Base-by-base conservation (phyloP, 1,284 basidiomycete genomes). In the Ceratobasidium sp. region DNA sequence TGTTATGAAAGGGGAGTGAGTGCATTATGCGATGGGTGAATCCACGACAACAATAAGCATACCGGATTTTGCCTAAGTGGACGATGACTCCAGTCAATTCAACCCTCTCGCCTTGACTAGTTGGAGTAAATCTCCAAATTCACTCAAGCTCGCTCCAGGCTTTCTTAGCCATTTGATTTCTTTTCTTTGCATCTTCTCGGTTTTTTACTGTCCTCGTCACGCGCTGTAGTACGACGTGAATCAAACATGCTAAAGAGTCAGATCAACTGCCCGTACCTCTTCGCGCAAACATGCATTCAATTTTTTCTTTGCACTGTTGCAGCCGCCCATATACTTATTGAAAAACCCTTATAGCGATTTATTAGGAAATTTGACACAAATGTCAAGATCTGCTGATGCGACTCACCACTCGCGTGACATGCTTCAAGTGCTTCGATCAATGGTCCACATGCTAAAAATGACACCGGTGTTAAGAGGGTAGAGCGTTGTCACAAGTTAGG, bases 271-370 rank as follows among this genome's bases (percentile, higher is more conserved):
- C 76, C 82, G 73, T 75, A 91, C 91, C 85, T 93, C 91, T 78
- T 84, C 79, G 64, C 87, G 82, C 56, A 94, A 80, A 80, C 91
- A 94, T 73, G 82, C 78, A 74, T 89, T 90, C 74, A 94, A 80
- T 57, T 85, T 83, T 58, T 84, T 78, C 78, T 93, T 93, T 58
- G 84, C 81, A 60, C 77, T 78, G 75, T 94, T 94, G 77, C 92
- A 94, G 27, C 47, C 46, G 16, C 71, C 71, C 14, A 70, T 30
- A 54, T 72, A 72, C 23, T 64, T 70, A 50, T 54, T 68, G 41
- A 72, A 1, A n/a, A 72, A 69, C 13, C 71, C 66, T 64, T 33
- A 23, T 8, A 11, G 1, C 21, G 21, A 6, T 13, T 25, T 9
- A 9, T 47, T 11, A 27, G 19, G 14, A 27, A 16, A 7, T n/a